A percentile compares a stretch with the other conserved stretches of the same genome.
Conservation (phyloP, 768 basidiomycete species). For the Gloeopeniophorella convolvens region DNA sequence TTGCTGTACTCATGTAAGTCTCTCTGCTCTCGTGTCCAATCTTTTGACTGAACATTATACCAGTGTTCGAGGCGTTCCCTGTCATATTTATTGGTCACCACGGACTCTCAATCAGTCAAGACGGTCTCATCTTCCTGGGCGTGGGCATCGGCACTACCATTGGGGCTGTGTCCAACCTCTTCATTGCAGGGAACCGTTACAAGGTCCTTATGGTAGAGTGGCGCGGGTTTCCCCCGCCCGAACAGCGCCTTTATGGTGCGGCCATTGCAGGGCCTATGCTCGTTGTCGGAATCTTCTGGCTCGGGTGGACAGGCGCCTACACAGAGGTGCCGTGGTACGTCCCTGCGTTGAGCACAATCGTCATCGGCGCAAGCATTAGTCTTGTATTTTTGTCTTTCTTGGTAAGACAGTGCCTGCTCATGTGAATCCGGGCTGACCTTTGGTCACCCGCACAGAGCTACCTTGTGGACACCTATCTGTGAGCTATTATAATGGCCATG, state of each 20-base stretch:
- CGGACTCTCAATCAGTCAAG: conserved; percentile 29
- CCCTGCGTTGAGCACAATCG: conserved; percentile 43
- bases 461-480: conserved; percentile 48
- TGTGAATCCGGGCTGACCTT: too few species aligned
- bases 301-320: conserved; percentile 50
- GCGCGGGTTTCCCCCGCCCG: conserved; percentile 36
- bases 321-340: conserved; percentile 51
- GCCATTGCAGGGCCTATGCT: conserved; percentile 31
- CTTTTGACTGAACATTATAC: not conserved
- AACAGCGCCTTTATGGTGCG: conserved; percentile 32
- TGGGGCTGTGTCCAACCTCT: conserved; percentile 25
- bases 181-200: conserved; percentile 25
- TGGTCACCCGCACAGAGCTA: too few species aligned
- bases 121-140: conserved; percentile 35
- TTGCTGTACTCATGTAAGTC: conserved; percentile 51
- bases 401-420: conserved; percentile 32
- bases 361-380: conserved; percentile 42
- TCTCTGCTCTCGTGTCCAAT: not conserved
- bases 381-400: conserved; percentile 54
- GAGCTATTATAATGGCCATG: too few species aligned
- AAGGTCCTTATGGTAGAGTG: conserved; percentile 29
- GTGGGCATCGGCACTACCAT: conserved; percentile 32
- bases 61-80: conserved; percentile 34
- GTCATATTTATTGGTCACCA: conserved; percentile 32
- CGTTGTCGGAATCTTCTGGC: conserved; percentile 35